Evolutionary conservation across 176 grass and related monocot species (phyloP).

Genomic region (Musa beccarii): DNA sequence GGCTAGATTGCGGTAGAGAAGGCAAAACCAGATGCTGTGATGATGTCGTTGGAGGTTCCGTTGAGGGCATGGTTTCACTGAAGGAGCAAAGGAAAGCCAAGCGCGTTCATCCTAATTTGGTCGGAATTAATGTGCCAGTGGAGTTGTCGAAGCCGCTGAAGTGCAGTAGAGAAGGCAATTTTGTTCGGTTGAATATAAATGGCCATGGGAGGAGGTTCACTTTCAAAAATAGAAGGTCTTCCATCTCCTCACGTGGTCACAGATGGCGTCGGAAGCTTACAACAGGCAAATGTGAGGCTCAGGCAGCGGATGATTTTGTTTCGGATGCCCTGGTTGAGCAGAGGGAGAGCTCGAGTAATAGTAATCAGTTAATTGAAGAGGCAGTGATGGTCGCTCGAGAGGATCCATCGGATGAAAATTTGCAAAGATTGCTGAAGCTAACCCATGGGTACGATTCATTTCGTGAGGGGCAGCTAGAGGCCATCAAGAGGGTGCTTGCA

Average conservation of each 20-base stretch:
- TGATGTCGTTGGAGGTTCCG: neutral
- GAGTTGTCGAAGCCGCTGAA: conserved; percentile 46
- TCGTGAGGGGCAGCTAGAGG: conserved; percentile 61
- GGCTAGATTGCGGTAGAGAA: conserved; percentile 23
- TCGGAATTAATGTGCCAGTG: conserved; percentile 16
- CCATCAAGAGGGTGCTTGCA: conserved; percentile 57
- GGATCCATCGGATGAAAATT: conserved; percentile 56
- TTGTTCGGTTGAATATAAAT: conserved; percentile 85
- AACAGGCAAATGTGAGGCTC: conserved; percentile 5
- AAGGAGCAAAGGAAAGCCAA: conserved; percentile 39
- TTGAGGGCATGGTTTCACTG: neutral
- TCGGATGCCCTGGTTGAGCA: conserved; percentile 32
- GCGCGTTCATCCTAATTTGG: conserved; percentile 60
- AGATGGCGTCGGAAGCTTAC: conserved; percentile 32
- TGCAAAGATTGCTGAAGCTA: conserved; percentile 51
- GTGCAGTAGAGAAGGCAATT: conserved; percentile 57
- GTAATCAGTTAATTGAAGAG: conserved; percentile 27
- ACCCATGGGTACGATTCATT: conserved; percentile 67
- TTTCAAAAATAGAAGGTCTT: conserved; percentile 51
- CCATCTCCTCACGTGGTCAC: conserved; percentile 37
- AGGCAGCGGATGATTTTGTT: conserved; percentile 39
- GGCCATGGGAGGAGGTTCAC: conserved; percentile 56
- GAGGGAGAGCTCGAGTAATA: conserved; percentile 26
- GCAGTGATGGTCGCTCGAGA: conserved; percentile 34
- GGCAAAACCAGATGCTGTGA: neutral